phyloP scores from a whole-genome alignment of 345 rosid species.

The Rhizophora apiculata region DNA sequence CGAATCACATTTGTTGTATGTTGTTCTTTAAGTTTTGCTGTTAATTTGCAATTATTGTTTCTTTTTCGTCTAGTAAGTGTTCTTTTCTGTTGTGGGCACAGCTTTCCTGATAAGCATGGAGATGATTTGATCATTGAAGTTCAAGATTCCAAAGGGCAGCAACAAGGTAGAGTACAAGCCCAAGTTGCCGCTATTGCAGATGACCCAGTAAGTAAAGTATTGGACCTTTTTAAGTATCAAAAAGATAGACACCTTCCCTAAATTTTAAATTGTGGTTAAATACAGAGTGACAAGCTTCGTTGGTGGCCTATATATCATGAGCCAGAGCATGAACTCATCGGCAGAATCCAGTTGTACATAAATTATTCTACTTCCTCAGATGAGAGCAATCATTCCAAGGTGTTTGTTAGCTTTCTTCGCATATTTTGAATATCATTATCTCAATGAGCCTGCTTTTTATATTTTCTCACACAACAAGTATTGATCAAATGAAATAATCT shows the following conservation, averaged over 20 bases:
- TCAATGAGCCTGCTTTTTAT: not conserved
- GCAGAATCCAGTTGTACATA: constrained; percentile 25
- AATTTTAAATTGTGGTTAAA: constrained; percentile 1
- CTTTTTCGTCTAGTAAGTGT: not conserved
- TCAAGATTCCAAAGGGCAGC: constrained; percentile 23
- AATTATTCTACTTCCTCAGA: constrained; percentile 25
- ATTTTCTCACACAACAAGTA: too few relatives aligned
- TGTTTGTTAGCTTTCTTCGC: not conserved
- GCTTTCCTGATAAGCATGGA: constrained; percentile 25
- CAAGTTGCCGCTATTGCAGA: constrained; percentile 30
- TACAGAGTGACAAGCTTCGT: constrained; percentile 29
- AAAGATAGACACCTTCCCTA: not conserved
- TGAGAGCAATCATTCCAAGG: constrained; percentile 31
- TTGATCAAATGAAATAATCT: too few relatives aligned
- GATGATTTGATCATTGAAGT: constrained; percentile 31
- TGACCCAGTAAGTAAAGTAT: constrained; percentile 21
- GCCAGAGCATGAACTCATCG: constrained; percentile 25
- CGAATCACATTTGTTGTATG: constrained; percentile 29
- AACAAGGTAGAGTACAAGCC: constrained; percentile 20
- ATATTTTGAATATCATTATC: not conserved
- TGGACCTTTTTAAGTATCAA: not conserved
- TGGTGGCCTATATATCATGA: constrained; percentile 34
- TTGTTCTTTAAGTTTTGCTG: not conserved
- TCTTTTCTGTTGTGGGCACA: constrained; percentile 4
- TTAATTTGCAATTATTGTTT: not conserved